Evolutionary conservation across 805 yeast species (phyloP).

Genomic region (Kodamaea fukazawae): DNA sequence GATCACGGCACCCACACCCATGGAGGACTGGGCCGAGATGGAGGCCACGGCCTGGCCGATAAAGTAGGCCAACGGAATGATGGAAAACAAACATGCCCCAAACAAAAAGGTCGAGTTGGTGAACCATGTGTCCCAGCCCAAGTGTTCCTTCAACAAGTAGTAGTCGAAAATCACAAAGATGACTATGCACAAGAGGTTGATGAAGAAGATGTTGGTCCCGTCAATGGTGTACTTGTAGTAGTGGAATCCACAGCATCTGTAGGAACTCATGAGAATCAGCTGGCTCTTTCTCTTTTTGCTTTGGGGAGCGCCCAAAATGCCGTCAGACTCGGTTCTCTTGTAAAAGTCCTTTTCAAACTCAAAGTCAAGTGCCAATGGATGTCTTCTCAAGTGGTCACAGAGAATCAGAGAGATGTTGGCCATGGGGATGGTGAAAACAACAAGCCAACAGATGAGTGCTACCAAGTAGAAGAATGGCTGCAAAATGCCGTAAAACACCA

Average conservation of each 20-base stretch:
- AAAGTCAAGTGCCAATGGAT: slow-evolving; percentile 84
- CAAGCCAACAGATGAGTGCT: slow-evolving; percentile 68
- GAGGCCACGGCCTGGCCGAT: slow-evolving; percentile 99
- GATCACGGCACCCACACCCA: slow-evolving; percentile 98
- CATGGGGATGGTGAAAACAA: slow-evolving; percentile 92
- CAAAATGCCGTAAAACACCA: slow-evolving; percentile 63
- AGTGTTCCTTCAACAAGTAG: slow-evolving; percentile 52
- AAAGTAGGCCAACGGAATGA: slow-evolving; percentile 91
- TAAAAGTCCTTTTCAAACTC: slow-evolving; percentile 55
- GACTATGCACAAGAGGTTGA: slow-evolving; percentile 78
- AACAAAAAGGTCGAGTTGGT: slow-evolving; percentile 70
- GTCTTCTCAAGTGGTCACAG: slow-evolving; percentile 76
- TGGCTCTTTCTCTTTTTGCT: slow-evolving; percentile 44
- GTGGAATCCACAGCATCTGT: slow-evolving; percentile 86
- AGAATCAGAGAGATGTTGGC: slow-evolving; percentile 70
- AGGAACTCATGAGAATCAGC: slow-evolving; percentile 78
- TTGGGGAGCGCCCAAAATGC: slow-evolving; percentile 8
- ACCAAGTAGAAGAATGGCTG: slow-evolving; percentile 64
- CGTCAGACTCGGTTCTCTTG: slow-evolving; percentile 22
- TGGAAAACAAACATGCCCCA: slow-evolving; percentile 72
- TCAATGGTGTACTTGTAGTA: slow-evolving; percentile 95
- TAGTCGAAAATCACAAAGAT: slow-evolving; percentile 79
- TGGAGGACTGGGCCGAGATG: slow-evolving; percentile 95
- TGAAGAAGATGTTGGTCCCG: slow-evolving; percentile 90
- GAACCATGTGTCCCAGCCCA: slow-evolving; percentile 38